These are phyloP conservation scores for Nemania sp. DNA, from an alignment of 2,329 filamentous ascomycete genomes.

Conservation along the genomic window DNA sequence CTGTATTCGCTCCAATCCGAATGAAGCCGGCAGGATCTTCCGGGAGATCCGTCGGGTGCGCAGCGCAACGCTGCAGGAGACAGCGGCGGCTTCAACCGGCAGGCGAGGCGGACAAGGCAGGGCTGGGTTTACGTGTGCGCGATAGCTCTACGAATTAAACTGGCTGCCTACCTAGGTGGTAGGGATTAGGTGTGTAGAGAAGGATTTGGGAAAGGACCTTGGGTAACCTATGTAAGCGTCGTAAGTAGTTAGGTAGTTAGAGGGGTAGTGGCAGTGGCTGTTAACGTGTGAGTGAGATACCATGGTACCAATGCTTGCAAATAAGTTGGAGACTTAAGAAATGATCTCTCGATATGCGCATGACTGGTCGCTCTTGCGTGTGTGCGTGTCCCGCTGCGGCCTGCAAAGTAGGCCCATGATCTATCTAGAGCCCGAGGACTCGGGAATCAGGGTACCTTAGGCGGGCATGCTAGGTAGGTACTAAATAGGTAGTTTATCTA, in stretches of 20 bases:
- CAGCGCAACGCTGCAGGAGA: conserved; percentile 17
- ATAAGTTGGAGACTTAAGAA: conserved; percentile 14
- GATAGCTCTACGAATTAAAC: background rate
- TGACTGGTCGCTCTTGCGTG: conserved; percentile 30
- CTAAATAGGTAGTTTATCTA: background rate
- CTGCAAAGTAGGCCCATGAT: conserved; percentile 23
- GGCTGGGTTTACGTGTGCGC: conserved; percentile 18
- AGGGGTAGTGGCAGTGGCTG: conserved; percentile 6
- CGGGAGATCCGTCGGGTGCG: conserved; percentile 25
- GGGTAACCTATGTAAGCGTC: background rate
- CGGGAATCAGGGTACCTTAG: conserved; percentile 34
- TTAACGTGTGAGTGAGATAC: conserved; percentile 31
- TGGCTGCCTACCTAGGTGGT: background rate
- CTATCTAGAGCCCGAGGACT: conserved; percentile 33
- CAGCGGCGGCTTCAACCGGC: conserved; percentile 27
- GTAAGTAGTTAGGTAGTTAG: background rate
- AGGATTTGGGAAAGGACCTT: background rate
- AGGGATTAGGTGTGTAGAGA: too few species aligned
- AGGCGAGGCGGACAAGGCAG: conserved; percentile 23
- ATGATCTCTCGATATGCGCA: conserved; percentile 18
- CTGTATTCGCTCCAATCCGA: conserved; percentile 12
- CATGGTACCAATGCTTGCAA: conserved; percentile 18
- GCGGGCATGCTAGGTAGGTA: too few species aligned
- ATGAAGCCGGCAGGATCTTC: conserved; percentile 23
- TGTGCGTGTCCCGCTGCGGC: conserved; percentile 33